Conservation (phyloP, 768 basidiomycete genomes). For the Bullera alba region DNA sequence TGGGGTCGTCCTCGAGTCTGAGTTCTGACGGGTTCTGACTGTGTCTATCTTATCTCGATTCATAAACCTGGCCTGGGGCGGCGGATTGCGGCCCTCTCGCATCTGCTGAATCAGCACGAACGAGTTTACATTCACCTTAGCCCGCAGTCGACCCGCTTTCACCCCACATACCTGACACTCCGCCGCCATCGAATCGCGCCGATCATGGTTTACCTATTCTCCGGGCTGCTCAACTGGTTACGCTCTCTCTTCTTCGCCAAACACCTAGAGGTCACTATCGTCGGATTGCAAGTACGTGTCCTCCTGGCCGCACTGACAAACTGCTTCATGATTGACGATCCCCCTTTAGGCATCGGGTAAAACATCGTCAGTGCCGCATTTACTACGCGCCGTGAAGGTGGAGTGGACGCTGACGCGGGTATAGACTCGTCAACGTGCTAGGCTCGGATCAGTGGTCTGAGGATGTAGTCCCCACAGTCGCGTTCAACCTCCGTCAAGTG, state of each 20-base stretch:
- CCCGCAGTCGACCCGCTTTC: no score
- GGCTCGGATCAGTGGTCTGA: slow-evolving; percentile 80
- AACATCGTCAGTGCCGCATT: slow-evolving; percentile 56
- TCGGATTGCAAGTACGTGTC: slow-evolving; percentile 69
- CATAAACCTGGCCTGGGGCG: no score
- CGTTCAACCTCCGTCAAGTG: slow-evolving; percentile 83
- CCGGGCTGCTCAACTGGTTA: slow-evolving; percentile 58
- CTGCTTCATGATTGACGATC: not conserved
- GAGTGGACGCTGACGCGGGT: no score
- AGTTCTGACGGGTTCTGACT: no score
- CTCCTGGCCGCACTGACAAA: not conserved
- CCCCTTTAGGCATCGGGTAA: slow-evolving; percentile 74
- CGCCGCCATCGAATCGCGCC: no score
- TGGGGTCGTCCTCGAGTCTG: no score
- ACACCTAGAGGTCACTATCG: slow-evolving; percentile 80
- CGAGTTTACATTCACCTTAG: no score
- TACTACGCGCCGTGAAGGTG: not conserved
- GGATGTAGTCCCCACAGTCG: slow-evolving; percentile 92
- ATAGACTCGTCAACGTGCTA: slow-evolving; percentile 70
- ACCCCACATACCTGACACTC: no score
- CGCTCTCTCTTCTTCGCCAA: slow-evolving; percentile 74
- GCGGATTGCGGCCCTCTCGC: no score
- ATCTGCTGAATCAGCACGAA: no score
- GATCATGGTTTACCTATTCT: slow-evolving; percentile 51
- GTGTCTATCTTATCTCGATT: no score